A percentile compares a stretch with the other conserved stretches of the same genome.
Conservation (phyloP, 2,329 filamentous ascomycete genomes). For the Exophiala oligosperma region DNA sequence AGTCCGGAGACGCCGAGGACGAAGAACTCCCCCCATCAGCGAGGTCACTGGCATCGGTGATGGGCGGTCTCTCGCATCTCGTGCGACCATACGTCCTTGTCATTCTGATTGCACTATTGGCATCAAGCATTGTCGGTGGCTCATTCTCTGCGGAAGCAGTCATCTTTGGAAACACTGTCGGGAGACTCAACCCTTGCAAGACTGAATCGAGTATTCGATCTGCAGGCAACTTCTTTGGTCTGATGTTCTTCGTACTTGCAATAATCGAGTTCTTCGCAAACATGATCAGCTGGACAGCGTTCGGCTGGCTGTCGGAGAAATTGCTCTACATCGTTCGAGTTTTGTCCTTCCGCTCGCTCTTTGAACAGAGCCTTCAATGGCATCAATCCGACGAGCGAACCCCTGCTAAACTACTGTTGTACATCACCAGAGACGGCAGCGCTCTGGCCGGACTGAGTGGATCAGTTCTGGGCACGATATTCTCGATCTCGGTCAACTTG, state of each 20-base stretch:
- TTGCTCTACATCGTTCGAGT: conserved; percentile 20
- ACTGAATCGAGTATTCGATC: conserved; percentile 49
- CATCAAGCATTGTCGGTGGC: conserved; percentile 56
- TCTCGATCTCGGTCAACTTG: conserved; percentile 58
- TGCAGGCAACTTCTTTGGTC: conserved; percentile 54
- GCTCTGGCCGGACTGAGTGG: conserved; percentile 63
- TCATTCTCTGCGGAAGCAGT: conserved; percentile 59
- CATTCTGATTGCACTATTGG: conserved; percentile 51
- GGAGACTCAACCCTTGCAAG: conserved; percentile 56
- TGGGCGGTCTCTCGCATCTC: conserved; percentile 38
- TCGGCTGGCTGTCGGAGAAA: conserved; percentile 22
- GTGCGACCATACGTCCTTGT: conserved; percentile 47
- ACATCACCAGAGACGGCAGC: conserved; percentile 69
- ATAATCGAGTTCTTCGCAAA: conserved; percentile 63
- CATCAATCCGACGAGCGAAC: conserved; percentile 66
- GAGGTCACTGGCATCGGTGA: conserved; percentile 22
- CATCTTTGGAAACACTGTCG: conserved; percentile 62
- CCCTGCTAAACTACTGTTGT: conserved; percentile 62
- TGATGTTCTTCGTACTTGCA: conserved; percentile 62
- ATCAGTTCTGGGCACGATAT: conserved; percentile 21
- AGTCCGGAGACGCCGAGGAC: background rate
- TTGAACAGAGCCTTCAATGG: conserved; percentile 41
- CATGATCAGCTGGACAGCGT: conserved; percentile 53
- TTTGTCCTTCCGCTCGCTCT: conserved; percentile 24
- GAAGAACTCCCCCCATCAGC: background rate